phyloP scores from a whole-genome alignment of 306 rosid genomes.

The Prunus armeniaca region DNA sequence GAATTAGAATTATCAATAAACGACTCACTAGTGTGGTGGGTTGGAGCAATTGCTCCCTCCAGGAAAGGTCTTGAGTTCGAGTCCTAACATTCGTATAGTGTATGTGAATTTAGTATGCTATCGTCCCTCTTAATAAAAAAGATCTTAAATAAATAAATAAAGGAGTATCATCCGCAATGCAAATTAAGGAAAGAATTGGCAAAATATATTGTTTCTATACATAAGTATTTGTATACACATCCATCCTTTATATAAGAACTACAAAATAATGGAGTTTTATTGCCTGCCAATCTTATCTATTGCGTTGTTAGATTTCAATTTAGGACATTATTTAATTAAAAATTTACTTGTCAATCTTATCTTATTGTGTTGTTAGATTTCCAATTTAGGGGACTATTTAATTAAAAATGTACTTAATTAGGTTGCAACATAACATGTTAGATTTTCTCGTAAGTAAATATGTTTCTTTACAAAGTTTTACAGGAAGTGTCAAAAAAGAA shows the following conservation, averaged over 20 bases:
- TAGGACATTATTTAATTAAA: not conserved
- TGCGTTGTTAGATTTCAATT: not conserved
- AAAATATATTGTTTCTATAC: not conserved
- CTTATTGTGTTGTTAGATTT: too few relatives aligned
- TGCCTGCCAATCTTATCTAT: not conserved
- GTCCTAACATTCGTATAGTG: too few relatives aligned
- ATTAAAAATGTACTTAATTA: too few relatives aligned
- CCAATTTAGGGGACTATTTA: rapidly evolving
- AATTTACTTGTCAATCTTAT: too few relatives aligned
- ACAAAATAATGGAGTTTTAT: not conserved
- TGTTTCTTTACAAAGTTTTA: too few relatives aligned
- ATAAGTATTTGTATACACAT: not conserved
- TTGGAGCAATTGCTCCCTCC: rapidly evolving
- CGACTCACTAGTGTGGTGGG: rapidly evolving
- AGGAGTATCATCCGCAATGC: not conserved
- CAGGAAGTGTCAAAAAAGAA: too few relatives aligned
- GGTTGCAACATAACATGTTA: too few relatives aligned
- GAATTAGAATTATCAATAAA: too few relatives aligned
- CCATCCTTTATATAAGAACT: not conserved
- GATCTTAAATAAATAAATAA: too few relatives aligned
- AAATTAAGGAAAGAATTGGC: not conserved
- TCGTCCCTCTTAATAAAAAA: too few relatives aligned
- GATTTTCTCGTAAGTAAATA: too few relatives aligned
- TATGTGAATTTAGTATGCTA: too few relatives aligned
- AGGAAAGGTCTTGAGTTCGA: rapidly evolving